Evolutionary conservation across 352 stramenopile genomes (phyloP), one percentile per base, ranked within the genome.

Genomic region (Pythium dissotocum): DNA sequence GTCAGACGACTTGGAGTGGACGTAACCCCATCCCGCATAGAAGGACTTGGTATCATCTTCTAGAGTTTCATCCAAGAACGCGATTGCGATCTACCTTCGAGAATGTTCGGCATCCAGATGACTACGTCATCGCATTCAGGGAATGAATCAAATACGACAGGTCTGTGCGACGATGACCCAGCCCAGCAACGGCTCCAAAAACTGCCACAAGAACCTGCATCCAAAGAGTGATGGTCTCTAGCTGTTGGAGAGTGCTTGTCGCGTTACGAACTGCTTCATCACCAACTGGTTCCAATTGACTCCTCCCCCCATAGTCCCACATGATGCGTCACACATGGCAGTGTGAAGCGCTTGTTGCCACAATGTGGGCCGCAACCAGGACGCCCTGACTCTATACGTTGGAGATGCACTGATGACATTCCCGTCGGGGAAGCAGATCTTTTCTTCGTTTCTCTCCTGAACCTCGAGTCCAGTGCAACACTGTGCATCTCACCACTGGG

Each of bases 91-190:
- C 6, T 6, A 21, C 8, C 6, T 60, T 63, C 54, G 21, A 69
- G 63, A 69, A 69, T 10, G 21, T 69, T 69, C 63, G 26, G 3
- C 12, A 9, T 24, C 4, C 16, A n/a, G 26, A 55, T 55, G 63
- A 63, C 54, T 54, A 64, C 42, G 42, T 67, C 48, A 69, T 69
- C 63, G 33, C 46, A 28, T 69, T 69, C 55, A 59, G 32, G 21
- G 28, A 30, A 18, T 16, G 6, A 59, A 69, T 69, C 10, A 35
- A 21, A 13, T 35, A 44, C 55, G 30, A 3, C 14, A 69, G 63
- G 63, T 44, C 48, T 69, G 28, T 60, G 63, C 10, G 55, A 63
- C 51, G 49, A 24, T 53, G 26, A 26, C 18, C 9, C 61, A 61
- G 26, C 33, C n/a, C n/a, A 28, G 24, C 46, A 61, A 61, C 54